A percentile compares a stretch with the other conserved stretches of the same genome.
These are phyloP conservation scores for Oryza longistaminata DNA, from an alignment of 176 grass and related monocot genomes.

Conservation along the genomic window DNA sequence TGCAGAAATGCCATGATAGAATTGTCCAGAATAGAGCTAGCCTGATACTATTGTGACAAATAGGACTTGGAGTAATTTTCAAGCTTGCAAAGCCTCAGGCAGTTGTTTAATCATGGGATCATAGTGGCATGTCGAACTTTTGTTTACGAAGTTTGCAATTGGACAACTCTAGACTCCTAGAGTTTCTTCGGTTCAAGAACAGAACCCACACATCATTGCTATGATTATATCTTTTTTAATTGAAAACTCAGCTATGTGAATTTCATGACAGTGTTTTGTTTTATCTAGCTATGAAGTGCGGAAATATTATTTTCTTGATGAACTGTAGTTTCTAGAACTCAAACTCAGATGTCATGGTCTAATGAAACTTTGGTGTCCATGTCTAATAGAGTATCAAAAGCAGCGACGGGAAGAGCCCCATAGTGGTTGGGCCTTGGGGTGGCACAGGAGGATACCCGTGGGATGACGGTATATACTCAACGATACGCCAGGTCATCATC, in stretches of 20 bases:
- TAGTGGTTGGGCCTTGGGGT: constrained; percentile 78
- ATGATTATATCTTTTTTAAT: neutral
- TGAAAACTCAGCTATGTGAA: neutral
- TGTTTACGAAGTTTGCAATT: neutral
- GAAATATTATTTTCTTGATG: neutral
- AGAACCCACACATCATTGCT: neutral
- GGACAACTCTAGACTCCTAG: neutral
- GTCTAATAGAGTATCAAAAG: constrained; percentile 46
- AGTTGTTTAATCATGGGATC: neutral
- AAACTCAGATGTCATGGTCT: constrained; percentile 1
- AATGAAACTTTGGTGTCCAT: neutral
- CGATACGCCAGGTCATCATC: constrained; percentile 60
- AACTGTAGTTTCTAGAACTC: neutral
- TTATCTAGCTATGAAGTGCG: neutral
- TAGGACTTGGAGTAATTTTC: neutral
- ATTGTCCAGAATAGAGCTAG: constrained; percentile 6
- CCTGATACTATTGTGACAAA: neutral
- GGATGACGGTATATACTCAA: constrained; percentile 68
- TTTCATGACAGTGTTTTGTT: neutral
- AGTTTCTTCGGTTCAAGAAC: neutral
- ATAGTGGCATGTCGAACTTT: neutral
- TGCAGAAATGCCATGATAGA: neutral
- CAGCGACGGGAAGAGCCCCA: constrained; percentile 51
- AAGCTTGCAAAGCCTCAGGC: neutral
- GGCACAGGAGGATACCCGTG: constrained; percentile 64